Percentiles rank a stretch among this genome's conserved stretches.
These are phyloP conservation scores for Amanita fuliginea DNA, from an alignment of 768 basidiomycete genomes.

Conservation along the genomic window DNA sequence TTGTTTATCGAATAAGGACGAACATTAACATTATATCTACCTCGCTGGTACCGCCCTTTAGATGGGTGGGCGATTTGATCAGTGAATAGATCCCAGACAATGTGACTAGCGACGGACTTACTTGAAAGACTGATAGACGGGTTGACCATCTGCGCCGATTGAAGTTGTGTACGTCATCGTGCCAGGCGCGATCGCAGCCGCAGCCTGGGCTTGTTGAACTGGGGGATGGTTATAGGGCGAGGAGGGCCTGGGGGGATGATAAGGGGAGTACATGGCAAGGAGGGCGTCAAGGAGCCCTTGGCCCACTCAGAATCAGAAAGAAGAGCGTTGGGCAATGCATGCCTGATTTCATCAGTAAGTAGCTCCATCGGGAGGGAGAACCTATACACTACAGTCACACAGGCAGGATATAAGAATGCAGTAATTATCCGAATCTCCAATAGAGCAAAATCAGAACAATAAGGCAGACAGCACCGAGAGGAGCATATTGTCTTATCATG, in stretches of 20 bases:
- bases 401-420: not conserved
- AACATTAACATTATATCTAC: slow-evolving; percentile 25
- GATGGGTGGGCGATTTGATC: slow-evolving; percentile 7
- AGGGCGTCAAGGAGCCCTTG: not conserved
- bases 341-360: slow-evolving; percentile 1
- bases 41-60: slow-evolving; percentile 64
- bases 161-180: slow-evolving; percentile 65
- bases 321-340: not conserved
- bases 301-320: not conserved
- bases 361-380: not conserved
- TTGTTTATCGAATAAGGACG: slow-evolving; percentile 5
- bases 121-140: slow-evolving; percentile 69
- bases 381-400: not conserved
- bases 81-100: slow-evolving; percentile 9
- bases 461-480: slow-evolving; percentile 72
- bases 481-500: slow-evolving; percentile 93
- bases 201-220: slow-evolving; percentile 9
- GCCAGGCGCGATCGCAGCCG: slow-evolving; percentile 42
- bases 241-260: slow-evolving; percentile 12
- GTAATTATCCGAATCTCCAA: slow-evolving; percentile 55
- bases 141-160: slow-evolving; percentile 46
- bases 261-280: slow-evolving; percentile 22
- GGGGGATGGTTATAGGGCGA: slow-evolving; percentile 15
- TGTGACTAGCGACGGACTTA: slow-evolving; percentile 15
- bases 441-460: slow-evolving; percentile 69